Conservation (phyloP, 1,284 basidiomycete genomes). For the Papiliotrema nemorosa region DNA sequence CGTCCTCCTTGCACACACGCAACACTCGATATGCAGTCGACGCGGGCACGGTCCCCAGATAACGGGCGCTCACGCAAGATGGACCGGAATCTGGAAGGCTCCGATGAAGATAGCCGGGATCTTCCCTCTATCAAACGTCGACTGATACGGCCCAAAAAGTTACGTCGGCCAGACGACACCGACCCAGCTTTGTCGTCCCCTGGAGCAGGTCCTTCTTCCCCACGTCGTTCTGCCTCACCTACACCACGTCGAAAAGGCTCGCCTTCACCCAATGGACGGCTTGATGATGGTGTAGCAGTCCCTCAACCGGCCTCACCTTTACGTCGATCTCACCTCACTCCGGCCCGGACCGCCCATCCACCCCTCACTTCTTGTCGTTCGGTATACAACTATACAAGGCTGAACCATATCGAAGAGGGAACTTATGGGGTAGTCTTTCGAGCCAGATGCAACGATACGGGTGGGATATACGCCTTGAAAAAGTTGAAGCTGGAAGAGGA, state of each 20-base stretch:
- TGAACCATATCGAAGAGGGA: constrained; percentile 99
- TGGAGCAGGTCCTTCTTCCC: constrained; percentile 5
- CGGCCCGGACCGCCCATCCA: constrained; percentile 70
- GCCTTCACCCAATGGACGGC: not conserved
- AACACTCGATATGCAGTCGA: no score
- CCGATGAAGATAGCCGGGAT: not conserved
- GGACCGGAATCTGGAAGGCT: no score
- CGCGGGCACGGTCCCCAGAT: no score
- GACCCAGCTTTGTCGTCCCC: not conserved
- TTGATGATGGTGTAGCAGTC: not conserved
- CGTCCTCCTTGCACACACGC: no score
- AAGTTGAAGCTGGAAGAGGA: constrained; percentile 98
- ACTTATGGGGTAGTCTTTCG: constrained; percentile 98
- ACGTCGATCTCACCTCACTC: constrained; percentile 54
- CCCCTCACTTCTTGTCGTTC: constrained; percentile 76
- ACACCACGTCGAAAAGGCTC: not conserved
- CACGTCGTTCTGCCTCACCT: not conserved
- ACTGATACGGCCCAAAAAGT: constrained; percentile 36
- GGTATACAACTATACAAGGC: constrained; percentile 84
- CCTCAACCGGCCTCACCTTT: not conserved
- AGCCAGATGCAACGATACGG: constrained; percentile 86
- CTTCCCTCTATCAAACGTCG: constrained; percentile 26
- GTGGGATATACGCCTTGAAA: constrained; percentile 93
- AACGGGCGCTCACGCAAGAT: no score
- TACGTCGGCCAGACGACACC: constrained; percentile 20